phyloP scores from a whole-genome alignment of 805 yeast species.

The Komagataella kurtzmanii region DNA sequence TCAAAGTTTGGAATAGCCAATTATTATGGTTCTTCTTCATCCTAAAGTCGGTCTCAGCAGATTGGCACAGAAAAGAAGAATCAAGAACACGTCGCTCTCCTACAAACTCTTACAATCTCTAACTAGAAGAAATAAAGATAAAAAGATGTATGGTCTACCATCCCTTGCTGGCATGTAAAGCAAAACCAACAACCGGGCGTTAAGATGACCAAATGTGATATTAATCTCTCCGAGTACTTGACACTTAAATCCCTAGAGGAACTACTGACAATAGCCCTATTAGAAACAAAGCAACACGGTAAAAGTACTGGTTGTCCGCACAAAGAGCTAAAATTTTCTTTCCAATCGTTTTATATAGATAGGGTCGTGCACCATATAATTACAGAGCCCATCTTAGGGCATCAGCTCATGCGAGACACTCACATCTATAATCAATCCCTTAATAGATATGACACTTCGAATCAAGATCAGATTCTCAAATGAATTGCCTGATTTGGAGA shows the following conservation, averaged over 20 bases:
- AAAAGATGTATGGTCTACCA: slow-evolving; percentile 49
- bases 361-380: not conserved
- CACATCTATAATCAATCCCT: not conserved
- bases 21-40: too few species aligned
- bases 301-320: slow-evolving; percentile 67
- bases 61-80: too few species aligned
- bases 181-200: slow-evolving; percentile 37
- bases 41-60: too few species aligned
- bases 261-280: slow-evolving; percentile 1
- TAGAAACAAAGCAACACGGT: slow-evolving; percentile 59
- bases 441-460: not conserved
- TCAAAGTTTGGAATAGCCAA: too few species aligned
- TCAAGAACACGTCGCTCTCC: too few species aligned
- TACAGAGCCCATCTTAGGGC: not conserved
- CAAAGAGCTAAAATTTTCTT: slow-evolving; percentile 21
- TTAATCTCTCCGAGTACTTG: slow-evolving; percentile 60
- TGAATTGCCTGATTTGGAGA: slow-evolving; percentile 24
- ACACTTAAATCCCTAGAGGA: slow-evolving; percentile 37
- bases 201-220: slow-evolving; percentile 43
- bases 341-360: not conserved
- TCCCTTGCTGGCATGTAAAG: slow-evolving; percentile 34
- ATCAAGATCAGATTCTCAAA: slow-evolving; percentile 32
- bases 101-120: too few species aligned
- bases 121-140: not conserved
- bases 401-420: not conserved